Evolutionary conservation across 2,329 filamentous ascomycete species (phyloP).

Genomic region (Chaetomium sp.): DNA sequence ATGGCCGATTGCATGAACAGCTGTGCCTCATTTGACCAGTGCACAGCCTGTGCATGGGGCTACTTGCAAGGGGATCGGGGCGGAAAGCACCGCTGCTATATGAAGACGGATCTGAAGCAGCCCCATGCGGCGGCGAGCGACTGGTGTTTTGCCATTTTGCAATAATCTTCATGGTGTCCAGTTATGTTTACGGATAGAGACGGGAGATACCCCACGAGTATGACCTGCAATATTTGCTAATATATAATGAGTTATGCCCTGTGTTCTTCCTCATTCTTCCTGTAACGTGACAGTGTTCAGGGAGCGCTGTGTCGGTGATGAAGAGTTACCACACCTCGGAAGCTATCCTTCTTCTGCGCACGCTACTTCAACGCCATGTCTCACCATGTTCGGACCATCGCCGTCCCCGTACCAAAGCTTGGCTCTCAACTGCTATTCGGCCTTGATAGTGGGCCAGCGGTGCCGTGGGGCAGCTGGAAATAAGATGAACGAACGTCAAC

Average conservation of each 20-base stretch:
- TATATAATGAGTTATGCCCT: constrained; percentile 18
- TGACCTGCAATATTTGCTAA: constrained; percentile 19
- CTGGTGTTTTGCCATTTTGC: constrained; percentile 45
- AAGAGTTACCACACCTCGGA: neutral
- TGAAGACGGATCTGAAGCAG: constrained; percentile 42
- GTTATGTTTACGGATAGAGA: constrained; percentile 8
- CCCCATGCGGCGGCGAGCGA: constrained; percentile 38
- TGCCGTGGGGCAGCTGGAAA: neutral
- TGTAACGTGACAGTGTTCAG: too few species aligned
- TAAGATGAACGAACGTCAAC: neutral
- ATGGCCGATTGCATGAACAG: constrained; percentile 46
- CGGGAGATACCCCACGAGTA: constrained; percentile 22
- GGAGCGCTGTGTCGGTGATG: too few species aligned
- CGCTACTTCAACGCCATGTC: neutral
- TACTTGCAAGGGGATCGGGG: constrained; percentile 40
- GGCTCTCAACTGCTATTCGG: neutral
- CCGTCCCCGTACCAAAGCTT: neutral
- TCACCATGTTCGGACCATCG: neutral
- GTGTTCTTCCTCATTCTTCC: neutral
- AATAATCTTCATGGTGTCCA: constrained; percentile 12
- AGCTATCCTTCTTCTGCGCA: too few species aligned
- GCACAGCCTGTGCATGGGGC: constrained; percentile 45
- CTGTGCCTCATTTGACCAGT: constrained; percentile 43
- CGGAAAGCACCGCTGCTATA: constrained; percentile 41
- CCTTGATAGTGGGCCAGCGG: neutral